These are phyloP conservation scores for Fusarium tanahbumbuense DNA, from an alignment of 2,329 filamentous ascomycete genomes.

Conservation along the genomic window DNA sequence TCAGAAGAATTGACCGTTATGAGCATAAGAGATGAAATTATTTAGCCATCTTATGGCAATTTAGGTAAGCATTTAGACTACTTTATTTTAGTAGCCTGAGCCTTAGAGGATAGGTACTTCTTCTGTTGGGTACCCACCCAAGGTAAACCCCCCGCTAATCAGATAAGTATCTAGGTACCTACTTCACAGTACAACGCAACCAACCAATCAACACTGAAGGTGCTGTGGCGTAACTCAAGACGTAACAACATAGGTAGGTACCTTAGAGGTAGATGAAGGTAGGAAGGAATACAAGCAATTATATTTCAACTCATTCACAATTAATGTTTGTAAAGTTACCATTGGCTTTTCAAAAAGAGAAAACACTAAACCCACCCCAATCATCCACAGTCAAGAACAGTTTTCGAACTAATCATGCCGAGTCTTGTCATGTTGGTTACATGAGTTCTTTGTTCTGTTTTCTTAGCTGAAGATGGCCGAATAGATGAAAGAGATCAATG, in stretches of 20 bases:
- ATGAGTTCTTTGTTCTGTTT: background rate
- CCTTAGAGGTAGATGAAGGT: background rate
- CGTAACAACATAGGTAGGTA: background rate
- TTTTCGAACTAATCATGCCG: background rate
- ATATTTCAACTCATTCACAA: background rate
- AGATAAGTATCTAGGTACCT: background rate
- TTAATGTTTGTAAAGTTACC: background rate
- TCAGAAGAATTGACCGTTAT: too few species aligned
- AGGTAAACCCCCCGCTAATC: background rate
- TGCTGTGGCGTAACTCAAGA: background rate
- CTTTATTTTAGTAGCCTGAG: too few species aligned
- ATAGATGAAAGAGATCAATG: background rate
- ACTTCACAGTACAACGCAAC: background rate
- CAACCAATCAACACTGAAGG: conserved; percentile 22
- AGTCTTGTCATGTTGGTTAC: background rate
- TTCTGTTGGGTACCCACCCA: too few species aligned
- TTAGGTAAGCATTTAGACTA: too few species aligned
- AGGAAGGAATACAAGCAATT: background rate
- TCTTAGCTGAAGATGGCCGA: background rate
- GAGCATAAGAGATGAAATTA: too few species aligned
- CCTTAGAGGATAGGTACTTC: too few species aligned
- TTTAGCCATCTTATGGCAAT: too few species aligned
- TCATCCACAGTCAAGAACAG: background rate
- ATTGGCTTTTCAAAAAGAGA: background rate
- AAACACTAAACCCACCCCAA: background rate